Evolutionary conservation across 345 rosid species (phyloP).

Genomic region (Xanthoceras sorbifolium): DNA sequence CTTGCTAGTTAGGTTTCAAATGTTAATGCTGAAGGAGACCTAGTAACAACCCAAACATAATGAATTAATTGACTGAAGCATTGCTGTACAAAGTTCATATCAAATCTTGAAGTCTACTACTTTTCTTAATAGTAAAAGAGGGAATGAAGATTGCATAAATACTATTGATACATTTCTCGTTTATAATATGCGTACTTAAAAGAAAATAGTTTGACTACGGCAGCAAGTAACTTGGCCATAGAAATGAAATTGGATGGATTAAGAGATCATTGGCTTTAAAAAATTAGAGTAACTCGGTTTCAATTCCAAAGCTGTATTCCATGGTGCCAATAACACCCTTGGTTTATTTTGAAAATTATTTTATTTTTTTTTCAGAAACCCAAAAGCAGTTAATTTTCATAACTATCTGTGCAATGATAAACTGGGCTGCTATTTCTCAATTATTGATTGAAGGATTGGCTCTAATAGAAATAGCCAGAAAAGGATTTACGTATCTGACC

Average conservation of each 20-base stretch:
- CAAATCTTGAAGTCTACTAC: not conserved
- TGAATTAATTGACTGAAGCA: not conserved
- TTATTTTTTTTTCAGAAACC: not conserved
- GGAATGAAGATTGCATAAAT: too few relatives aligned
- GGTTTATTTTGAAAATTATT: not conserved
- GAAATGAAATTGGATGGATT: too few relatives aligned
- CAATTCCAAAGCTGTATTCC: too few relatives aligned
- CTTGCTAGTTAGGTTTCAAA: slow-evolving; percentile 5
- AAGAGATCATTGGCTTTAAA: too few relatives aligned
- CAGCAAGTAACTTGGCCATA: too few relatives aligned
- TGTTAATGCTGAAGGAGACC: slow-evolving; percentile 2
- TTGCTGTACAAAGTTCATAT: not conserved
- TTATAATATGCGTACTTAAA: too few relatives aligned
- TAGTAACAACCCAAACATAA: not conserved
- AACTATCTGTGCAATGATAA: not conserved
- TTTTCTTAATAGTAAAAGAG: not conserved
- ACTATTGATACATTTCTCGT: too few relatives aligned
- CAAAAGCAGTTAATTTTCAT: not conserved
- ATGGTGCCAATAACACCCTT: too few relatives aligned
- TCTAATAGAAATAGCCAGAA: not conserved
- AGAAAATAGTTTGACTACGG: too few relatives aligned
- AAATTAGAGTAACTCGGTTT: too few relatives aligned
- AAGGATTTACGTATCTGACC: slow-evolving; percentile 1
- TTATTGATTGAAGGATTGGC: not conserved
- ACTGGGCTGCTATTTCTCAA: not conserved